phyloP scores from a whole-genome alignment of 1,139 yeast genomes.

The Ashbya aceris region DNA sequence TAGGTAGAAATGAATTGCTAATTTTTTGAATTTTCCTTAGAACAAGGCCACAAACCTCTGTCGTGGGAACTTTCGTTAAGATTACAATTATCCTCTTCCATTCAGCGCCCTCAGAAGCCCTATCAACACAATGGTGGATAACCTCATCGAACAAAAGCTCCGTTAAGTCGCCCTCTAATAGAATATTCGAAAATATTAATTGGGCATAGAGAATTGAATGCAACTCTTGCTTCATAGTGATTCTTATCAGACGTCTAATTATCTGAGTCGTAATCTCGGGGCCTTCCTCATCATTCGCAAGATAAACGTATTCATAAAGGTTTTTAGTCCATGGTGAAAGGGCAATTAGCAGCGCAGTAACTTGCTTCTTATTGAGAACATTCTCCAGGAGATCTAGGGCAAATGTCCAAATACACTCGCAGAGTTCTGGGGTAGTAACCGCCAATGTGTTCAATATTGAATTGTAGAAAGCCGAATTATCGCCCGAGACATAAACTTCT shows the following conservation, averaged over 20 bases:
- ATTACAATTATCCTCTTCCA: slow-evolving; percentile 59
- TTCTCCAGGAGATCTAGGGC: slow-evolving; percentile 21
- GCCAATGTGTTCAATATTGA: slow-evolving; percentile 54
- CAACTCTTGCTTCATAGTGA: slow-evolving; percentile 39
- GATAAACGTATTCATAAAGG: slow-evolving; percentile 48
- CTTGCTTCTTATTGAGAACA: slow-evolving; percentile 16
- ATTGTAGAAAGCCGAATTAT: slow-evolving; percentile 55
- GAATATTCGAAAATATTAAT: slow-evolving; percentile 63
- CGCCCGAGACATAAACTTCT: slow-evolving; percentile 65
- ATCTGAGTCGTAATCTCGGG: slow-evolving; percentile 52
- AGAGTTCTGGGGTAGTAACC: slow-evolving; percentile 45
- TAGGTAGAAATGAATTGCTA: slow-evolving; percentile 43
- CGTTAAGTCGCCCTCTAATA: slow-evolving; percentile 51
- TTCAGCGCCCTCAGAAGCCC: slow-evolving; percentile 60
- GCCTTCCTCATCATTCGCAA: slow-evolving; percentile 47
- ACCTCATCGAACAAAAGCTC: slow-evolving; percentile 62
- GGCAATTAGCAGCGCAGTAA: slow-evolving; percentile 36
- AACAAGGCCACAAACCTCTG: slow-evolving; percentile 63
- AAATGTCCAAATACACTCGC: slow-evolving; percentile 34
- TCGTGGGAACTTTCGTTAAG: slow-evolving; percentile 56
- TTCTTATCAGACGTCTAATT: slow-evolving; percentile 52
- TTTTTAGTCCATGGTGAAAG: slow-evolving; percentile 76
- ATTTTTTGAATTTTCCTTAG: slow-evolving; percentile 42
- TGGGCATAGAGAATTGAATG: slow-evolving; percentile 43
- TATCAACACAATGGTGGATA: slow-evolving; percentile 63